These are phyloP conservation scores for Wickerhamiella sorbophila DNA, from an alignment of 805 yeast species.

Conservation along the genomic window DNA sequence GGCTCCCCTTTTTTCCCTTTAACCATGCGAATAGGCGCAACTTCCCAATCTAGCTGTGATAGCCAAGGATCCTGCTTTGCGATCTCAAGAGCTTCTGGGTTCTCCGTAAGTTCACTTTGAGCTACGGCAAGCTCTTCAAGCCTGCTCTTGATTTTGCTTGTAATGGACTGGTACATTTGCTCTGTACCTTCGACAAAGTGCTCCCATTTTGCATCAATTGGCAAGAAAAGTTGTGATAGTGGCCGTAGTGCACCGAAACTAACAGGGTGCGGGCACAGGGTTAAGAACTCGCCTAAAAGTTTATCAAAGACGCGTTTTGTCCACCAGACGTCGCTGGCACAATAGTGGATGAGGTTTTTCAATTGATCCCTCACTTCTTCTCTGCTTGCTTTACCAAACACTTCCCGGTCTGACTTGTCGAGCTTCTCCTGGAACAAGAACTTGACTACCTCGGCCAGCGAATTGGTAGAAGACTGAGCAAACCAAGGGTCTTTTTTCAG, in stretches of 20 bases:
- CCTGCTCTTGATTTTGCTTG: conserved; percentile 40
- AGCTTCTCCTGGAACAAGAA: conserved; percentile 59
- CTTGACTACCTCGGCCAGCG: conserved; percentile 62
- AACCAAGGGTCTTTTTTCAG: conserved; percentile 56
- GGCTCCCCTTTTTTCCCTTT: conserved; percentile 47
- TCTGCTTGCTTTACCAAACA: conserved; percentile 43
- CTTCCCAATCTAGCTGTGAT: conserved; percentile 76
- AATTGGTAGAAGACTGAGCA: conserved; percentile 56
- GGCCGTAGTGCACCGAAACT: conserved; percentile 76
- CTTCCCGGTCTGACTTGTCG: conserved; percentile 54
- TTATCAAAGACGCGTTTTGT: conserved; percentile 57
- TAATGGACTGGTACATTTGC: conserved; percentile 42
- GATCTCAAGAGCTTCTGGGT: conserved; percentile 27
- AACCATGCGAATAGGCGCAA: conserved; percentile 42
- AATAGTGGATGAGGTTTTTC: conserved; percentile 52
- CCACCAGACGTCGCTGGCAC: conserved; percentile 70
- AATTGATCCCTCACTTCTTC: conserved; percentile 42
- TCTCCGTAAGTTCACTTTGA: conserved; percentile 34
- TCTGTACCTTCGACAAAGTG: conserved; percentile 60
- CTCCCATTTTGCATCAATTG: conserved; percentile 65
- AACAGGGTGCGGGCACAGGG: conserved; percentile 81
- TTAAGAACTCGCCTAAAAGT: conserved; percentile 53
- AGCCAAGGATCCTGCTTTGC: conserved; percentile 70
- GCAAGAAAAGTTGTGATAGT: conserved; percentile 59
- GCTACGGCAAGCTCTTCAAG: conserved; percentile 47